Evolutionary conservation across 352 stramenopile species (phyloP), one percentile per base, ranked within the genome.

Genomic region (Globisporangium carolinianum): DNA sequence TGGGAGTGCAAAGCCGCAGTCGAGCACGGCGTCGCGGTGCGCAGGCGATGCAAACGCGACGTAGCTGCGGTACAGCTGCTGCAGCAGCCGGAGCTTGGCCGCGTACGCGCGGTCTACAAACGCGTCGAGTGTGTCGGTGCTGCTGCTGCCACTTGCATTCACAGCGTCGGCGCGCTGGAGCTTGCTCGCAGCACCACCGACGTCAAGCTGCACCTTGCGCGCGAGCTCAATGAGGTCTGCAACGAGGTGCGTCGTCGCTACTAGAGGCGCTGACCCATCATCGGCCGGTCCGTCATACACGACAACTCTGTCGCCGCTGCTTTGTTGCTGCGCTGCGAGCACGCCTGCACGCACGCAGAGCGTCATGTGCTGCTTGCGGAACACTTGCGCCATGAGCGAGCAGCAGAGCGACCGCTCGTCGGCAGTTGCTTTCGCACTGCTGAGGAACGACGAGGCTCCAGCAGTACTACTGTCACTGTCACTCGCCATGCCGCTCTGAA

Each of bases 1-100:
- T 5, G 71, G 73, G 6, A 89, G 49, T 17, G 80, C 57, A 57
- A 89, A 85, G 10, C 68, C 73, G 46, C 68, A 71, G 52, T 81
- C 60, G n/a, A 83, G 53, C 24, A 80, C 75, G 56, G 63, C 60
- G 6, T 67, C 55, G 56, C 72, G 63, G 18, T 72, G 60, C 53
- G 58, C 53, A 10, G 63, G 14, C 4, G 52, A 37, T 15, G 69
- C 65, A 55, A 81, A 72, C n/a, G 70, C 69, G 46, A 83, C 17
- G 47, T 72, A 81, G 39, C 67, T 79, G 50, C 67, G 51, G 37
- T 74, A 86, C 5, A 86, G 53, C 48, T 86, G 72, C 6, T 69
- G 69, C 3, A 83, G 57, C 3, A 86, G 66, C 14, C 62, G 69
- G 12, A 86, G 66, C 53, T 83, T 83, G 42, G 66, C 63, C 46